phyloP scores from a whole-genome alignment of 805 yeast species.

The Pichia scutulata region DNA sequence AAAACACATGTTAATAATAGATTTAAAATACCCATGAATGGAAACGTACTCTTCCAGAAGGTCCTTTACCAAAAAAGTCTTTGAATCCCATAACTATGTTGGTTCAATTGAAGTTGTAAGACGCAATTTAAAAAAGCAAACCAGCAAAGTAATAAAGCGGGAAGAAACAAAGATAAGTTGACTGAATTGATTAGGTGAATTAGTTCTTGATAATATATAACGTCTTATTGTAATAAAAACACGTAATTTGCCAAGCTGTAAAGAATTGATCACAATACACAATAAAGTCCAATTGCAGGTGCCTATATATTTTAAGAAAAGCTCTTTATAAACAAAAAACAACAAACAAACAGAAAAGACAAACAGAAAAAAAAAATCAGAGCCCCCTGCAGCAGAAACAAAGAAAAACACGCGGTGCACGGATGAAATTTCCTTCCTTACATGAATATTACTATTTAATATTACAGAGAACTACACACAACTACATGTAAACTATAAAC shows the following conservation, averaged over 20 bases:
- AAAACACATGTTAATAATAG: neutral
- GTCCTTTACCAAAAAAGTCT: constrained; percentile 19
- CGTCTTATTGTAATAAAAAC: too few species aligned
- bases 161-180: neutral
- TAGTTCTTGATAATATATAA: too few species aligned
- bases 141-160: neutral
- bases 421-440: neutral
- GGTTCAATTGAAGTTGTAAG: neutral
- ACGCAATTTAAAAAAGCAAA: neutral
- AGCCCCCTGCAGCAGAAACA: neutral
- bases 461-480: neutral
- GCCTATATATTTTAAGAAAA: too few species aligned
- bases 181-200: too few species aligned
- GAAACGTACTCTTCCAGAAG: constrained; percentile 23
- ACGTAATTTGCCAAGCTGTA: too few species aligned
- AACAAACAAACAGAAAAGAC: neutral
- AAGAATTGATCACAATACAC: too few species aligned
- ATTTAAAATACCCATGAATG: neutral
- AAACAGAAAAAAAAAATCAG: too few species aligned
- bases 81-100: constrained; percentile 19
- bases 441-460: too few species aligned
- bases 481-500: neutral
- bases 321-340: too few species aligned
- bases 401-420: neutral
- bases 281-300: too few species aligned